Evolutionary conservation across 2,329 filamentous ascomycete species (phyloP), one percentile per base, ranked within the genome.

Genomic region (Mariannaea sp.): DNA sequence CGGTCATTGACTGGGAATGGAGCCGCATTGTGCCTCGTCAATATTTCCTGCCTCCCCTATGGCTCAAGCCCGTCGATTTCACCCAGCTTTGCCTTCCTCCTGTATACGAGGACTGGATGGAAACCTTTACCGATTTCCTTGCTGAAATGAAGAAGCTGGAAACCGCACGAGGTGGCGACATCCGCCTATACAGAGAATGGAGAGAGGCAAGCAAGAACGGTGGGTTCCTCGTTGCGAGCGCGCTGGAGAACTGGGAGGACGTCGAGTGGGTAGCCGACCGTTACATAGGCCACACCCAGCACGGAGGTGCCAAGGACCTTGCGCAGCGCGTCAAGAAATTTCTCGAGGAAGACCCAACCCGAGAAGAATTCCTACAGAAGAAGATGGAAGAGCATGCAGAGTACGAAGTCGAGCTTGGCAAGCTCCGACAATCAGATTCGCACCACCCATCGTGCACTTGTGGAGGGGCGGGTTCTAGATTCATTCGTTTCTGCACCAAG

Each of bases 21-120:
- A 61, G 58, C 22, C 56, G 53, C 3, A 48, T 61, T n/a, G 56
- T 61, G 1, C 58, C 58, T 8, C n/a, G 47, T 3, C 58, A 60
- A 19, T 56, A 49, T 29, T 50, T 58, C 5, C 29, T 36, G 10
- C 57, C 57, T 14, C 57, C 54, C 3, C 48, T 59, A 3, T 59
- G 57, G 57, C 17, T 59, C 3, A 47, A 19, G n/a, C 35, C 20
- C n/a, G 19, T 38, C 7, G 26, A 33, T 13, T 45, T 20, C 6
- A 39, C 33, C 8, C 14, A 4, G 8, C 39, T 41, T 35, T 40
- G 44, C 19, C 19, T 33, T 38, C 39, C 44, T 14, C 40, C 39
- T 43, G 42, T 20, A 8, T 43, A 44, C n/a, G 38, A 44, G n/a
- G 13, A 24, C 4, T 49, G 32, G 39, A 17, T 48, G 19, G 36